phyloP scores from a whole-genome alignment of 1,139 yeast species.

The Zygosaccharomyces pseudobailii region DNA sequence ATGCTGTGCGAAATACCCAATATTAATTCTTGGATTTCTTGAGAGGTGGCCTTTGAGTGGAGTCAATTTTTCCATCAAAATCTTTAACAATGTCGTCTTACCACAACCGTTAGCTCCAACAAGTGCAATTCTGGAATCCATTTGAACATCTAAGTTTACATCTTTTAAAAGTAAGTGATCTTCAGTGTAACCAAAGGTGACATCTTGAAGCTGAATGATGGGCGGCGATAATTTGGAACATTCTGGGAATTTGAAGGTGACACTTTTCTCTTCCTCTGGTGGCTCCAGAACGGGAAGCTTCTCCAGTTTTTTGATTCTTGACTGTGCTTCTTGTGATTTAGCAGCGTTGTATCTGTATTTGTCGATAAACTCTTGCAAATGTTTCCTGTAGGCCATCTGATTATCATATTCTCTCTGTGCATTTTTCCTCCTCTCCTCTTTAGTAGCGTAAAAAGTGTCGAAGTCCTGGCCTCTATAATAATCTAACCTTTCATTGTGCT shows the following conservation, averaged over 20 bases:
- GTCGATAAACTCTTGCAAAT: slow-evolving; percentile 89
- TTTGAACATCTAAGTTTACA: slow-evolving; percentile 85
- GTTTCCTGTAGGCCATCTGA: slow-evolving; percentile 94
- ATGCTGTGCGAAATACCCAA: slow-evolving; percentile 98
- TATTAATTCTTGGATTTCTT: slow-evolving; percentile 79
- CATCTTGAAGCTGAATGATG: slow-evolving; percentile 79
- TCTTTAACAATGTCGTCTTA: slow-evolving; percentile 87
- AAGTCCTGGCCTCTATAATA: slow-evolving; percentile 93
- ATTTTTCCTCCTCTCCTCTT: slow-evolving; percentile 91
- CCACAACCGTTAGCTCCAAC: slow-evolving; percentile 99
- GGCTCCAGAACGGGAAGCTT: slow-evolving; percentile 88
- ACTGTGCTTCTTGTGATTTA: slow-evolving; percentile 94
- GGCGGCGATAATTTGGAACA: slow-evolving; percentile 94
- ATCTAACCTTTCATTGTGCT: slow-evolving; percentile 93
- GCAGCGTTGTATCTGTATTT: slow-evolving; percentile 97
- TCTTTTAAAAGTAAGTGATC: slow-evolving; percentile 56
- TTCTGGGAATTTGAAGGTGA: slow-evolving; percentile 89
- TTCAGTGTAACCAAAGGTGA: slow-evolving; percentile 77
- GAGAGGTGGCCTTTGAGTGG: slow-evolving; percentile 75
- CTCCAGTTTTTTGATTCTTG: slow-evolving; percentile 93
- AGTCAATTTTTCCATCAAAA: slow-evolving; percentile 68
- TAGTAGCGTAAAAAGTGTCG: slow-evolving; percentile 86
- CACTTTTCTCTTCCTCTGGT: slow-evolving; percentile 85
- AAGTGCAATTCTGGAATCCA: slow-evolving; percentile 91
- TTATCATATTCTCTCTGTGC: slow-evolving; percentile 93